Conservation (phyloP, 176 grass and related monocot genomes). For the bread wheat (Triticum aestivum) region DNA sequence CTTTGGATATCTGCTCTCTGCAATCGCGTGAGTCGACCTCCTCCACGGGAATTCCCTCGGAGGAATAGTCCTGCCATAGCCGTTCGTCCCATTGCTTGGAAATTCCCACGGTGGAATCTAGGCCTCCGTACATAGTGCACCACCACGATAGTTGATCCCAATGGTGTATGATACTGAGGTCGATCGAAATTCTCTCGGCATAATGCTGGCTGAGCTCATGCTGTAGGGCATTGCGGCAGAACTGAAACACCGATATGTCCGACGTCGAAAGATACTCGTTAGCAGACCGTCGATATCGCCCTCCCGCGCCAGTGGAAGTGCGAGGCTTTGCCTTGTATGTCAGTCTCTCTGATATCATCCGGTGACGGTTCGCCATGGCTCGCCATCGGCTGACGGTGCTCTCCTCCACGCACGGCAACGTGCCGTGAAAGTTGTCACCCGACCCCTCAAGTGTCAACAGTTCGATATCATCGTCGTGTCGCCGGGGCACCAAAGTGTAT, state of each 20-base stretch:
- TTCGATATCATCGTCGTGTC: background rate
- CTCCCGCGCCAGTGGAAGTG: background rate
- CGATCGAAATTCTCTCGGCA: background rate
- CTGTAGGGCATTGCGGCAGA: background rate
- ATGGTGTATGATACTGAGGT: background rate
- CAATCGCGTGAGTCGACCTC: background rate
- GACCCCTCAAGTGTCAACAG: background rate
- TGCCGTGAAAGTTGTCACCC: background rate
- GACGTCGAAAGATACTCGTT: background rate
- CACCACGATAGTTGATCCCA: background rate
- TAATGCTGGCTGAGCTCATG: background rate
- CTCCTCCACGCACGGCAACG: background rate
- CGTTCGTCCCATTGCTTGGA: background rate
- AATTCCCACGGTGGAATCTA: background rate
- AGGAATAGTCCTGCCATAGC: background rate
- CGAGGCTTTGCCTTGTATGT: background rate
- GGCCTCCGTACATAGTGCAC: background rate
- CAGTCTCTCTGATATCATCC: background rate
- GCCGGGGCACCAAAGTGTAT: background rate
- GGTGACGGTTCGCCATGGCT: background rate
- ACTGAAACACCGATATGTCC: background rate
- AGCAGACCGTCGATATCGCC: background rate
- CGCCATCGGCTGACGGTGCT: background rate
- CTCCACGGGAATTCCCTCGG: background rate
- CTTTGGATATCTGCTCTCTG: background rate